phyloP scores from a whole-genome alignment of 352 stramenopile species.

The Blastocystis hominis region DNA sequence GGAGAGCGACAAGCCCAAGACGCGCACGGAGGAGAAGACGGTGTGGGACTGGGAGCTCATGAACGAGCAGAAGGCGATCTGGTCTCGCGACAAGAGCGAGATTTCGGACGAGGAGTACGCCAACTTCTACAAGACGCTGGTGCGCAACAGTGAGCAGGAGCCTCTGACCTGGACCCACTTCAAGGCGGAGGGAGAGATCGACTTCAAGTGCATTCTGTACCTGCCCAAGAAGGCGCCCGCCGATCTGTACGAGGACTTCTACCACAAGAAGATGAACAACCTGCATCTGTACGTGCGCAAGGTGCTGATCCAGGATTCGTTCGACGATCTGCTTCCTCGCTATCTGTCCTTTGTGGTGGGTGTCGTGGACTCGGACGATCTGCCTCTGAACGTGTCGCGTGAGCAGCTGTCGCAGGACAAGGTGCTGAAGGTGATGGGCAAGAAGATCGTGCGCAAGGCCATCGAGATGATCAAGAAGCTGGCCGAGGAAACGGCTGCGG shows the following conservation, averaged over 20 bases:
- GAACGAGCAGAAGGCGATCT: conserved; percentile 93
- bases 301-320: conserved; percentile 95
- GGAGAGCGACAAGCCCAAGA: conserved; percentile 66
- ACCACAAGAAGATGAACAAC: conserved; percentile 75
- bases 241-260: conserved; percentile 79
- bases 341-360: conserved; percentile 98
- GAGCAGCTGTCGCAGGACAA: conserved; percentile 98
- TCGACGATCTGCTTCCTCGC: conserved; percentile 87
- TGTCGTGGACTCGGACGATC: conserved; percentile 95
- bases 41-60: conserved; percentile 87
- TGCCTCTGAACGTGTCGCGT: conserved; percentile 97
- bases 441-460: conserved; percentile 98
- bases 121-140: conserved; percentile 93
- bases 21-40: conserved; percentile 81
- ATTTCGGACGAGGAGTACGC: conserved; percentile 95
- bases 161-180: conserved; percentile 95
- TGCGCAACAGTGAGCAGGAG: conserved; percentile 67
- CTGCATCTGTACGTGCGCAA: conserved; percentile 96
- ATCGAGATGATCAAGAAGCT: conserved; percentile 94
- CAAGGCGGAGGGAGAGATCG: conserved; percentile 95
- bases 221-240: conserved; percentile 76
- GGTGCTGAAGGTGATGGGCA: no score
- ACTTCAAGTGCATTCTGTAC: conserved; percentile 98
- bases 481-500: conserved; percentile 63
- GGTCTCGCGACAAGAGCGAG: conserved; percentile 86